Conservation (phyloP, 768 basidiomycete species). For the Suillus weaverae region DNA sequence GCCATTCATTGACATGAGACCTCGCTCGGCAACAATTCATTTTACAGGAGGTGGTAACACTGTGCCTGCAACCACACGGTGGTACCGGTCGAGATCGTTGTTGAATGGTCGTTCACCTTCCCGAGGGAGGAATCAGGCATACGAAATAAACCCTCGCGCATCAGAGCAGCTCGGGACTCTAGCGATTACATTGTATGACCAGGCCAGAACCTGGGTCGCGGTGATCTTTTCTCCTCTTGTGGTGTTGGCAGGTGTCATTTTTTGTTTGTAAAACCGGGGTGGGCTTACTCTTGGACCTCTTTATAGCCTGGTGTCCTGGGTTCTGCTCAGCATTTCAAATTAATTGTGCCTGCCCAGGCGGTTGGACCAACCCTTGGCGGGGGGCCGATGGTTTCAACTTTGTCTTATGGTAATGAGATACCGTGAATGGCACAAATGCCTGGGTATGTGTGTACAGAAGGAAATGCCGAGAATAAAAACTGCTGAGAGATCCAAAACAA, state of each 20-base stretch:
- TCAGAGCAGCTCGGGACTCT: neutral
- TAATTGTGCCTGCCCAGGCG: too few species aligned
- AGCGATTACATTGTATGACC: too few species aligned
- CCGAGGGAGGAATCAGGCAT: neutral
- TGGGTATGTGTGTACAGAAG: too few species aligned
- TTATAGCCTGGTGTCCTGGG: too few species aligned
- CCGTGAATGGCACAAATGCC: too few species aligned
- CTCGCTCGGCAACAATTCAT: neutral
- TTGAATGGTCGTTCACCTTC: neutral
- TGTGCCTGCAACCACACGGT: neutral
- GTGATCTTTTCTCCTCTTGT: neutral
- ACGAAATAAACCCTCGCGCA: neutral
- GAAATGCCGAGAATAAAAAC: too few species aligned
- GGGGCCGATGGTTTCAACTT: too few species aligned
- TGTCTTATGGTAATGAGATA: too few species aligned
- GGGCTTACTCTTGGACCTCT: neutral
- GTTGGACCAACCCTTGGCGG: too few species aligned
- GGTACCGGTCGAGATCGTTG: neutral
- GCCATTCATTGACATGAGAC: too few species aligned
- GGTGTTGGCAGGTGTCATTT: neutral
- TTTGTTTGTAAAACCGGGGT: neutral
- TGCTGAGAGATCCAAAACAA: too few species aligned
- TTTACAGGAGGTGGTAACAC: neutral
- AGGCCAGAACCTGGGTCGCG: neutral
- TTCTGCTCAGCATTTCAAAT: too few species aligned